Percentiles rank a stretch among this genome's conserved stretches.
Conservation (phyloP, 2,329 filamentous ascomycete genomes). For the Fusarium falciforme region DNA sequence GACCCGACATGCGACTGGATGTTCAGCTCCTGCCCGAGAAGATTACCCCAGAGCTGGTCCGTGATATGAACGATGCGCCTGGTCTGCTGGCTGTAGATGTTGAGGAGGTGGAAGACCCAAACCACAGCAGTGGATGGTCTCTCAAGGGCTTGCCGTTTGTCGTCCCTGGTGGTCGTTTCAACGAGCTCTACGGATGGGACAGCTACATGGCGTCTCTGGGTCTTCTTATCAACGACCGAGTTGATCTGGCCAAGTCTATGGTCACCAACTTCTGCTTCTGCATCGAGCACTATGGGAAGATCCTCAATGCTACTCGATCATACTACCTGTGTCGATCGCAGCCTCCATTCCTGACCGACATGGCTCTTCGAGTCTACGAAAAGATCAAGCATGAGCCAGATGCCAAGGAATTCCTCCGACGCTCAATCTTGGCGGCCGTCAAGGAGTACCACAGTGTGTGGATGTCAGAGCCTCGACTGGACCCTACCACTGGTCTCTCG, state of each 20-base stretch:
- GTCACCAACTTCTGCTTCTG: slow-evolving; percentile 97
- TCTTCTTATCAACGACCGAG: slow-evolving; percentile 84
- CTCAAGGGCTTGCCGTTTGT: slow-evolving; percentile 90
- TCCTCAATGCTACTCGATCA: slow-evolving; percentile 94
- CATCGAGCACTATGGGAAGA: slow-evolving; percentile 98
- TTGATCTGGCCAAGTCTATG: slow-evolving; percentile 92
- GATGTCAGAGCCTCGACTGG: slow-evolving; percentile 81
- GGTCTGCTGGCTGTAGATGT: slow-evolving; percentile 92
- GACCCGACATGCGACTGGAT: slow-evolving; percentile 87
- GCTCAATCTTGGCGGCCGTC: slow-evolving; percentile 88
- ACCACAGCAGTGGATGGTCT: slow-evolving; percentile 71
- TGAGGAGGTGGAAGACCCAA: slow-evolving; percentile 76
- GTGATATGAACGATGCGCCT: slow-evolving; percentile 86
- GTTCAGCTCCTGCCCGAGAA: slow-evolving; percentile 82
- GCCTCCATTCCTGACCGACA: slow-evolving; percentile 96
- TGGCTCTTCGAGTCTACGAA: slow-evolving; percentile 94
- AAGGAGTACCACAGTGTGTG: slow-evolving; percentile 96
- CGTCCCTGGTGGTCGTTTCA: slow-evolving; percentile 97
- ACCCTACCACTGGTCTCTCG: slow-evolving; percentile 82
- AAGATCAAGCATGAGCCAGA: slow-evolving; percentile 89
- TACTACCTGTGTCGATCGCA: slow-evolving; percentile 97
- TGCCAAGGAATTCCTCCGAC: slow-evolving; percentile 82
- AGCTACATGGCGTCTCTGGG: slow-evolving; percentile 98
- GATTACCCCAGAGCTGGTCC: slow-evolving; percentile 84
- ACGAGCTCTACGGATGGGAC: slow-evolving; percentile 98